phyloP scores from a whole-genome alignment of 2,329 filamentous ascomycete species.

The Paecilomyces fulvus region DNA sequence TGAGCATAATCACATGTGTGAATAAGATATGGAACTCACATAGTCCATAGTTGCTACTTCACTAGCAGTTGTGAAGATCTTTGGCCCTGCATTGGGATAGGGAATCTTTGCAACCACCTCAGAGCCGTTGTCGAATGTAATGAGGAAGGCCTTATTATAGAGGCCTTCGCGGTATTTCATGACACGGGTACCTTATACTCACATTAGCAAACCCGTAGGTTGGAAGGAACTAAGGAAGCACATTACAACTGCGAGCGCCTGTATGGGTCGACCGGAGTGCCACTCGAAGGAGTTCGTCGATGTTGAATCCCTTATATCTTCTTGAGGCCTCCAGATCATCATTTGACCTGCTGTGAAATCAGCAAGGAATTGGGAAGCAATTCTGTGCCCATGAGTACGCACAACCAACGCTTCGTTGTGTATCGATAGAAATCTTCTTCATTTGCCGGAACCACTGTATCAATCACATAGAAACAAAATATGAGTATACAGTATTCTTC shows the following conservation, averaged over 20 bases:
- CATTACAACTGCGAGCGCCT: neutral
- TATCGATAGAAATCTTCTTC: neutral
- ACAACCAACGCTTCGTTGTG: neutral
- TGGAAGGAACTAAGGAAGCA: neutral
- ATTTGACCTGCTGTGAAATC: neutral
- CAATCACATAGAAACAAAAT: neutral
- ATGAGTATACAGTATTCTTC: neutral
- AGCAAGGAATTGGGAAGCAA: neutral
- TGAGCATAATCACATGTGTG: neutral
- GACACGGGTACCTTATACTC: neutral
- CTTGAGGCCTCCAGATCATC: neutral
- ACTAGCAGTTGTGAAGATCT: neutral
- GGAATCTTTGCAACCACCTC: neutral
- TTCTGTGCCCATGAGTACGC: neutral
- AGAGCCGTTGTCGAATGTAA: neutral
- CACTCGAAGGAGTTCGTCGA: neutral
- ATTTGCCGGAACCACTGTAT: neutral
- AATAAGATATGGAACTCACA: neutral
- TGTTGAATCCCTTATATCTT: neutral
- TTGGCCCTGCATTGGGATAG: neutral
- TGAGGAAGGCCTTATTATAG: neutral
- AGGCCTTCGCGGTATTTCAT: neutral
- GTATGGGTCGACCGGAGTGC: neutral
- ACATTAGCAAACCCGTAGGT: neutral
- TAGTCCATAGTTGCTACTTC: neutral